Conservation (phyloP, 805 yeast species). For the Candida bentonensis region DNA sequence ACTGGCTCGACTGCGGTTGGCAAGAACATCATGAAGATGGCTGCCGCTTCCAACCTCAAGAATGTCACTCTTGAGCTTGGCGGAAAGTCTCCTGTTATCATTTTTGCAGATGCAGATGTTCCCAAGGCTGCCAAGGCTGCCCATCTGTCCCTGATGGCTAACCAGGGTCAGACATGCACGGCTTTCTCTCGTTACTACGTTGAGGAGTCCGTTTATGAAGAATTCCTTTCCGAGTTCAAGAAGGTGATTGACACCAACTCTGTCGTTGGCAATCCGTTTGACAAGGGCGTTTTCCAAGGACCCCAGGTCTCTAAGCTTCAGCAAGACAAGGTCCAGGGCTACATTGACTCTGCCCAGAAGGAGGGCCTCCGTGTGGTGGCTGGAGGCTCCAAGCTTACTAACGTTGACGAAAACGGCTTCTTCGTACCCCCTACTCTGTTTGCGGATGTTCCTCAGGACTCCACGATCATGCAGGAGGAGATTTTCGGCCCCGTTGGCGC, state of each 20-base stretch:
- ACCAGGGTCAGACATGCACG: conserved; percentile 92
- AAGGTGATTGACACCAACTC: conserved; percentile 32
- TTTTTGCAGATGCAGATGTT: conserved; percentile 74
- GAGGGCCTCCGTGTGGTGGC: conserved; percentile 76
- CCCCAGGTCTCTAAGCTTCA: conserved; percentile 81
- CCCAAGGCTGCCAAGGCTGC: conserved; percentile 64
- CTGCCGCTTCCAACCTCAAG: conserved; percentile 72
- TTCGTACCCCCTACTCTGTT: conserved; percentile 62
- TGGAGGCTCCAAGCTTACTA: conserved; percentile 71
- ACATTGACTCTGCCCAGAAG: conserved; percentile 59
- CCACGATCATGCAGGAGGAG: conserved; percentile 74
- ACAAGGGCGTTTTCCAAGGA: conserved; percentile 68
- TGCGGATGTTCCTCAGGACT: conserved; percentile 61
- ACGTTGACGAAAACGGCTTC: conserved; percentile 27
- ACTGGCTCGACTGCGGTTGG: conserved; percentile 94
- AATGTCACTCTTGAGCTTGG: conserved; percentile 91
- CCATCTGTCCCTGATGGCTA: conserved; percentile 73
- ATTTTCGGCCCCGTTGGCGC: conserved; percentile 92
- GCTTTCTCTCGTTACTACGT: conserved; percentile 89
- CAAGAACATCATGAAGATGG: conserved; percentile 62
- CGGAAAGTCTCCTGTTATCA: conserved; percentile 89
- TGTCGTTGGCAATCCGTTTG: conserved; percentile 77
- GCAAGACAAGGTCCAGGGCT: conserved; percentile 60
- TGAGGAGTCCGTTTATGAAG: conserved; percentile 73
- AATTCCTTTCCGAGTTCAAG: conserved; percentile 48